Percentiles rank a stretch among this genome's conserved stretches.
phyloP scores from a whole-genome alignment of 1,284 basidiomycete genomes.

The Tylopilus orsonianus region DNA sequence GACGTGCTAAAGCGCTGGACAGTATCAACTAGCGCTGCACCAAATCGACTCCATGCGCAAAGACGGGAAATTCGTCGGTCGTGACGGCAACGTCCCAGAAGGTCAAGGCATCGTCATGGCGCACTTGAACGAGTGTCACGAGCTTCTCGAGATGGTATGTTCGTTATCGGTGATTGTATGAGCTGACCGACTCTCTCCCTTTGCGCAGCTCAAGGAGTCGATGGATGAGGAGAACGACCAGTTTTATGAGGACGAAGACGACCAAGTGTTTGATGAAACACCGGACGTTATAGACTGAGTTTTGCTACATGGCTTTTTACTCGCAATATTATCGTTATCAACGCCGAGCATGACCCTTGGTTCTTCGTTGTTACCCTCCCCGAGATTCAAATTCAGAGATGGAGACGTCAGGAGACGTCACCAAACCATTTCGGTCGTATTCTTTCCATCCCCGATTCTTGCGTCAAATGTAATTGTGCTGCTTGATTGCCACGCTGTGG shows the following conservation, averaged over 20 bases:
- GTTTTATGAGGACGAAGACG: slow-evolving; percentile 49
- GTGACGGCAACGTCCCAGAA: slow-evolving; percentile 85
- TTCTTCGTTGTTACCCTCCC: too few species aligned
- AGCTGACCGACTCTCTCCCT: not conserved
- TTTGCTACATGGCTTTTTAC: not conserved
- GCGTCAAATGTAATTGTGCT: not conserved
- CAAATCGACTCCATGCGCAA: slow-evolving; percentile 93
- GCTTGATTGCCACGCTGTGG: not conserved
- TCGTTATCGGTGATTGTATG: not conserved
- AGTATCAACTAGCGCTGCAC: slow-evolving; percentile 95
- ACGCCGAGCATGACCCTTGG: not conserved
- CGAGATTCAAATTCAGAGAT: too few species aligned
- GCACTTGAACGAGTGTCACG: slow-evolving; percentile 95
- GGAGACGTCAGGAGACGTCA: too few species aligned
- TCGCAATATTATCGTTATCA: slow-evolving; percentile 1
- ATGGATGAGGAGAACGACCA: slow-evolving; percentile 68
- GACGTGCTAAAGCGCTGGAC: slow-evolving; percentile 4
- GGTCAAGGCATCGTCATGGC: slow-evolving; percentile 97
- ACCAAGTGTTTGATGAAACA: slow-evolving; percentile 27
- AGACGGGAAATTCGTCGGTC: slow-evolving; percentile 90
- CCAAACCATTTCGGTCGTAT: not conserved
- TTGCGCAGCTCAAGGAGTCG: slow-evolving; percentile 67
- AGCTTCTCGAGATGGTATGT: slow-evolving; percentile 87
- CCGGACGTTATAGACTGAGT: slow-evolving; percentile 16
- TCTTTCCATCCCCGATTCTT: not conserved